phyloP scores from a whole-genome alignment of 305 asterid species.

The Fraxinus baroniana region DNA sequence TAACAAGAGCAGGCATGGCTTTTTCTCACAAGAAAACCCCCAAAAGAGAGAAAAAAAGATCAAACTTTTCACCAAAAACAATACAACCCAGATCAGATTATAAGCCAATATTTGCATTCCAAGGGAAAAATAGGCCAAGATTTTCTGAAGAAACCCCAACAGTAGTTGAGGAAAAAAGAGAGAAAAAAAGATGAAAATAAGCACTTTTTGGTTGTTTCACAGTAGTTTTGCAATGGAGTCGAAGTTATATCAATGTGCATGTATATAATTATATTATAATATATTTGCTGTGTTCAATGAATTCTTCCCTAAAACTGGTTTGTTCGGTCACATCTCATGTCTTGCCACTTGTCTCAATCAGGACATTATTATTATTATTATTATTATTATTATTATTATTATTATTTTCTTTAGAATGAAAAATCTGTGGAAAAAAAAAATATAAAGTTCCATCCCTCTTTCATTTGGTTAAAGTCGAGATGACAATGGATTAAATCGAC shows the following conservation, averaged over 20 bases:
- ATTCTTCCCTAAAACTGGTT: conserved; percentile 40
- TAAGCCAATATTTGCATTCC: conserved; percentile 59
- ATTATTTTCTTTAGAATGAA: too few species aligned
- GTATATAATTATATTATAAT: conserved; percentile 24
- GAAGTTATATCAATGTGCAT: conserved; percentile 33
- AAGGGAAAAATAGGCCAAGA: conserved; percentile 28
- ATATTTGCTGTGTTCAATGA: conserved; percentile 35
- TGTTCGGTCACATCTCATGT: conserved; percentile 23
- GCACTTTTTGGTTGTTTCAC: conserved; percentile 21
- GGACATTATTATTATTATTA: neutral
- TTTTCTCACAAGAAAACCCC: conserved; percentile 46
- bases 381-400: too few species aligned
- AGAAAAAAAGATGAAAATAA: conserved; percentile 15
- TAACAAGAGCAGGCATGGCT: conserved; percentile 86
- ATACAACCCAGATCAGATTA: conserved; percentile 54
- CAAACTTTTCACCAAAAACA: conserved; percentile 43
- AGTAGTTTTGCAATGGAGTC: conserved; percentile 12
- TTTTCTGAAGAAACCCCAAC: conserved; percentile 46
- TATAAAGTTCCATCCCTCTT: too few species aligned
- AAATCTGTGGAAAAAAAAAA: neutral
- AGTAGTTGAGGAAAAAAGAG: conserved; percentile 43
- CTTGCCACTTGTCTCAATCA: conserved; percentile 36
- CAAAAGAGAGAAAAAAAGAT: conserved; percentile 44
- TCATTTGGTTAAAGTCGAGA: neutral
- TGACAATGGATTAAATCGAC: too few species aligned